Percentiles rank a stretch among this genome's conserved stretches.
Evolutionary conservation across 1,284 basidiomycete genomes (phyloP).

Genomic region (Melampsora larici-populina): DNA sequence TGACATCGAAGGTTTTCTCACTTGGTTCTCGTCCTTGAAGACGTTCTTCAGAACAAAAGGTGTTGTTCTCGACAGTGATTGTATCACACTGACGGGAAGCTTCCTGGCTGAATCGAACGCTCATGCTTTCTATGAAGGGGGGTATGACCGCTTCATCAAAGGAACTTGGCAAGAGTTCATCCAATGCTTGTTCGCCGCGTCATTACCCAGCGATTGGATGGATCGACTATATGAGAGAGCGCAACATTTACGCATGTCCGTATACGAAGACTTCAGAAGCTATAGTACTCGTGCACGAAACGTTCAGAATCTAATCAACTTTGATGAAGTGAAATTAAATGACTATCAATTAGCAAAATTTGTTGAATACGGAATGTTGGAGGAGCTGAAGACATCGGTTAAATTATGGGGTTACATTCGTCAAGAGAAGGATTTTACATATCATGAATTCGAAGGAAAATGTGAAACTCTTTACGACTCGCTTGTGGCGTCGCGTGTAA

Average conservation of each 20-base stretch:
- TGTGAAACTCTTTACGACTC: not conserved
- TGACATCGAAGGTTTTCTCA: not conserved
- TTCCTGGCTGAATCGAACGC: slow-evolving; percentile 10
- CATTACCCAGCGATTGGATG: not conserved
- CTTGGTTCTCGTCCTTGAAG: not conserved
- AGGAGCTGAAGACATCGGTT: not conserved
- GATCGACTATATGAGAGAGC: not conserved
- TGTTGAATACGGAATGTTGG: not conserved
- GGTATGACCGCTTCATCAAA: too few relatives aligned
- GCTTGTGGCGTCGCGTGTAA: not conserved
- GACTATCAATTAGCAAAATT: not conserved
- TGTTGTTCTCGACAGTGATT: not conserved
- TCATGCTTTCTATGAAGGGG: not conserved
- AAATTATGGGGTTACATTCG: not conserved
- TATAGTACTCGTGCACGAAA: not conserved
- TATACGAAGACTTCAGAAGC: not conserved
- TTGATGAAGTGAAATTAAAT: not conserved
- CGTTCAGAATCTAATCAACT: slow-evolving; percentile 12
- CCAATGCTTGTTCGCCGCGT: not conserved
- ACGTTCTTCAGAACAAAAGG: slow-evolving; percentile 7
- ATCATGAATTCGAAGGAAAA: not conserved
- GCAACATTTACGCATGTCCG: not conserved
- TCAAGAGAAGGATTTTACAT: not conserved
- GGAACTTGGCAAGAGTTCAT: slow-evolving; percentile 1
- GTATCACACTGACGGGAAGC: not conserved